Percentiles rank a stretch among this genome's conserved stretches.
Evolutionary conservation across 2,329 filamentous ascomycete species (phyloP).

Genomic region (Hymenoscyphus repandus): DNA sequence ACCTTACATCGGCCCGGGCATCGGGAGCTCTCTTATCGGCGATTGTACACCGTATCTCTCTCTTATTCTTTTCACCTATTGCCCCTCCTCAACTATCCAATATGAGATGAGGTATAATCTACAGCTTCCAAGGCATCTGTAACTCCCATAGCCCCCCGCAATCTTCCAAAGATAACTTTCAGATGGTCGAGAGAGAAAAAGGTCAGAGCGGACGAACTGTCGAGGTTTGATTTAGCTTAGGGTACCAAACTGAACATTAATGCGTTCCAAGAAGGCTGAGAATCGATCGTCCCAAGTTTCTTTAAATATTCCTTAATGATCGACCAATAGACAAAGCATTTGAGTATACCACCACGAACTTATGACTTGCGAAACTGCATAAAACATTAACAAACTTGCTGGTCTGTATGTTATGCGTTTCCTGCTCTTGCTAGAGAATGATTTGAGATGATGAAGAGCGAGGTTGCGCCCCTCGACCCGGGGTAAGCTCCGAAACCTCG

Average conservation of each 20-base stretch:
- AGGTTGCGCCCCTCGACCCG: neutral
- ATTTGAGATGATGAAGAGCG: neutral
- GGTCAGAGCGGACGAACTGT: neutral
- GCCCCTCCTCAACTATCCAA: neutral
- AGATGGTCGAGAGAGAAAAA: no score
- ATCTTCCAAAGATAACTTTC: no score
- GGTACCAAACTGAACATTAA: constrained; percentile 6
- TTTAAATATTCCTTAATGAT: constrained; percentile 1
- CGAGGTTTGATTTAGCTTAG: neutral
- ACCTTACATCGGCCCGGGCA: neutral
- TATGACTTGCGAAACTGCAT: constrained; percentile 5
- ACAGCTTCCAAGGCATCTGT: no score
- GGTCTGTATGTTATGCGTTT: constrained; percentile 1
- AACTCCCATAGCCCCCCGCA: no score
- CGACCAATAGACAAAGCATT: constrained; percentile 3
- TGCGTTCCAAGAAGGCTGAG: constrained; percentile 5
- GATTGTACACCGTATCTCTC: neutral
- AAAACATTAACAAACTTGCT: neutral
- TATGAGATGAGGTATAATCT: no score
- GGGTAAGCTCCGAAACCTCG: constrained; percentile 4
- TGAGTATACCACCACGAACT: neutral
- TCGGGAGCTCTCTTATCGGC: no score
- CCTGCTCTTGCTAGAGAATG: neutral
- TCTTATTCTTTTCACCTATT: no score
- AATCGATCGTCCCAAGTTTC: neutral